phyloP scores from a whole-genome alignment of 2,329 filamentous ascomycete genomes.

The Helminthosporium solani region DNA sequence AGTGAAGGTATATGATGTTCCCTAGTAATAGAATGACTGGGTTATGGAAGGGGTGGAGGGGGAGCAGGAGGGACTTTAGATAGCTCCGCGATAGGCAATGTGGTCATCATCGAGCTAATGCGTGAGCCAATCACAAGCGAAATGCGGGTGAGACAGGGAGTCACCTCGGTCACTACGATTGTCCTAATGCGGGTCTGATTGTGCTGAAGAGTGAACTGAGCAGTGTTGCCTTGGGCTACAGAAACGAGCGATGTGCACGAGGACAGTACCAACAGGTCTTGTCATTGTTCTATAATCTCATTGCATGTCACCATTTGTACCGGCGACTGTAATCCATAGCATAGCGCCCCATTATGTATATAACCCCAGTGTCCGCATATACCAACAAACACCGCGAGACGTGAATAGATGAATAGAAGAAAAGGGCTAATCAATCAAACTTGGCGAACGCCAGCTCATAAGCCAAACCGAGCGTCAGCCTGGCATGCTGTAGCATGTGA shows the following conservation, averaged over 20 bases:
- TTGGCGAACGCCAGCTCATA: slow-evolving; percentile 81
- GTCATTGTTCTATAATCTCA: too few relatives aligned
- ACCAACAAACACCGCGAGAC: neutral
- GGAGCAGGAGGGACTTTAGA: slow-evolving; percentile 2
- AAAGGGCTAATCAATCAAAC: slow-evolving; percentile 49
- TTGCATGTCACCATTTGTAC: too few relatives aligned
- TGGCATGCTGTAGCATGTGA: slow-evolving; percentile 89
- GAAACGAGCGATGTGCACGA: neutral
- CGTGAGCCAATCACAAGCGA: slow-evolving; percentile 27
- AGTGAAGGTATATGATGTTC: neutral
- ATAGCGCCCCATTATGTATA: neutral
- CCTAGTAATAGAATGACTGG: neutral
- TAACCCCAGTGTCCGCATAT: neutral
- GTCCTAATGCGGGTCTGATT: neutral
- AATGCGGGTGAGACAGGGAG: slow-evolving; percentile 17
- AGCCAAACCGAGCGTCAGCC: slow-evolving; percentile 77
- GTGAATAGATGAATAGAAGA: neutral
- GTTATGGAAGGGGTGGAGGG: neutral
- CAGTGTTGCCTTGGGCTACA: neutral
- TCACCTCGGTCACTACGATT: slow-evolving; percentile 16
- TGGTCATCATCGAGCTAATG: slow-evolving; percentile 8
- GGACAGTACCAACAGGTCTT: too few relatives aligned
- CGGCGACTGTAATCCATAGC: neutral
- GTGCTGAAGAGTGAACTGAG: neutral
- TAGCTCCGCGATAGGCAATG: slow-evolving; percentile 11